Conservation (phyloP, 352 stramenopile species). For the Globisporangium perplexum region DNA sequence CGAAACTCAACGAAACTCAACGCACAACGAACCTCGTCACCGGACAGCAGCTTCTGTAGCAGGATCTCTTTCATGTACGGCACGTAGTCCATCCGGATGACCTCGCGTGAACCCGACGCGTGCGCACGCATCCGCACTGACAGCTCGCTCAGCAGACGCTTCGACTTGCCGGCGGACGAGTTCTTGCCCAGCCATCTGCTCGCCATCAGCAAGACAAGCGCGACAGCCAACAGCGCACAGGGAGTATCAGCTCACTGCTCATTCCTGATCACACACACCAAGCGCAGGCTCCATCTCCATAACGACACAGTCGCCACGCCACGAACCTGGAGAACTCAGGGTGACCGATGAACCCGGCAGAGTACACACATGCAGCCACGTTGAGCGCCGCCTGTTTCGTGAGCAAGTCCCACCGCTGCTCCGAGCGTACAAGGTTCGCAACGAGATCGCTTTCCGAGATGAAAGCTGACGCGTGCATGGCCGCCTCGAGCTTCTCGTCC, state of each 20-base stretch:
- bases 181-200: constrained; percentile 97
- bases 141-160: constrained; percentile 92
- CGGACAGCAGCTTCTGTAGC: constrained; percentile 65
- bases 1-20: too few species aligned
- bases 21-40: constrained; percentile 60
- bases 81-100: constrained; percentile 86
- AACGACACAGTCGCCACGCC: background rate
- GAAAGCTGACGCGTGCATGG: constrained; percentile 89
- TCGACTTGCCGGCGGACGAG: constrained; percentile 93
- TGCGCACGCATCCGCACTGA: constrained; percentile 92
- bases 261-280: background rate
- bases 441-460: constrained; percentile 84
- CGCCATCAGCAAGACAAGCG: constrained; percentile 58
- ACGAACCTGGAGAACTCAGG: constrained; percentile 86
- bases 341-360: constrained; percentile 83
- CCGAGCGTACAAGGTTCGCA: constrained; percentile 66
- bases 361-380: constrained; percentile 79
- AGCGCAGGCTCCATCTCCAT: background rate
- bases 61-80: constrained; percentile 90
- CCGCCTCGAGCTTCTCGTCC: constrained; percentile 76
- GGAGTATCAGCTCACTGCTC: background rate
- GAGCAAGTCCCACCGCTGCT: constrained; percentile 95
- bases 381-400: constrained; percentile 90
- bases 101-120: constrained; percentile 80
- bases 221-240: constrained; percentile 20